A percentile compares a stretch with the other conserved stretches of the same genome.
These are phyloP conservation scores for Triglochin maritima DNA, from an alignment of 106 monocot genomes.

Conservation along the genomic window DNA sequence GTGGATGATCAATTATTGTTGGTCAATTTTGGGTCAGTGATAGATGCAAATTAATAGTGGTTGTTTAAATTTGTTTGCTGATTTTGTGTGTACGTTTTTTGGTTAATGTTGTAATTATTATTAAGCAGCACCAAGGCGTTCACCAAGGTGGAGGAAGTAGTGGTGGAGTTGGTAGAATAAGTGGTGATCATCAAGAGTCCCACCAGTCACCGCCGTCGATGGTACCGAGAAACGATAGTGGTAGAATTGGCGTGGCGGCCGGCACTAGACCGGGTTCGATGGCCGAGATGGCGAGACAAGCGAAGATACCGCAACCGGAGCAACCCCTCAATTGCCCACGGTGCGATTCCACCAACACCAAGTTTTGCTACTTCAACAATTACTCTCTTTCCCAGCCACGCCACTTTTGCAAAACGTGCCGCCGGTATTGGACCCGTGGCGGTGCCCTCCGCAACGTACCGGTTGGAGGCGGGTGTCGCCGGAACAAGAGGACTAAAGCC, in stretches of 20 bases:
- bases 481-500: slow-evolving; percentile 18
- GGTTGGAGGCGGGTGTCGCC: slow-evolving; percentile 10
- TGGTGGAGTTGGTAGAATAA: background rate
- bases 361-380: slow-evolving; percentile 15
- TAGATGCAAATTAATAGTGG: slow-evolving; percentile 7
- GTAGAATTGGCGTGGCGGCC: background rate
- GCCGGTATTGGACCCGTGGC: slow-evolving; percentile 12
- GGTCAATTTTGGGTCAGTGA: background rate
- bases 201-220: background rate
- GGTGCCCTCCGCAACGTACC: slow-evolving; percentile 11
- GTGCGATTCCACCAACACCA: slow-evolving; percentile 10
- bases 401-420: slow-evolving; percentile 13
- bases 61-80: background rate
- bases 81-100: background rate
- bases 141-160: background rate
- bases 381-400: slow-evolving; percentile 14
- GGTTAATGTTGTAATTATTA: background rate
- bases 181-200: background rate
- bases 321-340: slow-evolving; percentile 4
- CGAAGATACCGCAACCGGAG: slow-evolving; percentile 13
- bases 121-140: slow-evolving; percentile 7
- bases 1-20: background rate
- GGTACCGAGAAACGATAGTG: background rate
- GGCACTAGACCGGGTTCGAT: slow-evolving; percentile 11
- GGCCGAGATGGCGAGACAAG: slow-evolving; percentile 22